phyloP scores from a whole-genome alignment of 768 basidiomycete genomes.

The Paxillus involutus region DNA sequence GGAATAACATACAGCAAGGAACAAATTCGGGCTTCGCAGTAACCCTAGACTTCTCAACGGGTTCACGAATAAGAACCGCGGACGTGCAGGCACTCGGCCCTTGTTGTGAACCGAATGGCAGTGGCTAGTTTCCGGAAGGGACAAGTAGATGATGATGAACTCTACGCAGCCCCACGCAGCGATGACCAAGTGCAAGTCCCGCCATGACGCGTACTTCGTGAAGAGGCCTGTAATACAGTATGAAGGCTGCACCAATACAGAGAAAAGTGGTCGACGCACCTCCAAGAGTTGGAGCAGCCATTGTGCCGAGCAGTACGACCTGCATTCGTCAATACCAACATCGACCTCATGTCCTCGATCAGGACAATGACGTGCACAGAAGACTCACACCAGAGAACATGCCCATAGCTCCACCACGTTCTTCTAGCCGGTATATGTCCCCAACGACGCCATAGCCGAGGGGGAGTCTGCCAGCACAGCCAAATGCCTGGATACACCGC shows the following conservation, averaged over 20 bases:
- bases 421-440: conserved; percentile 59
- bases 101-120: too few relatives aligned
- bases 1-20: conserved; percentile 21
- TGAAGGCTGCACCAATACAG: background rate
- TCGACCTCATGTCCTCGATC: background rate
- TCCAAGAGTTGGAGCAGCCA: conserved; percentile 55
- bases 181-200: conserved; percentile 47
- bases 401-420: conserved; percentile 55
- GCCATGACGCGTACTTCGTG: conserved; percentile 60
- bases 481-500: conserved; percentile 60
- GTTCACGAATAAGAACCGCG: conserved; percentile 17
- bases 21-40: conserved; percentile 30
- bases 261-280: conserved; percentile 28
- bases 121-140: conserved; percentile 61
- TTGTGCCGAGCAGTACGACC: conserved; percentile 52
- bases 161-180: conserved; percentile 37
- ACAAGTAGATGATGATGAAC: conserved; percentile 37
- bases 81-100: too few relatives aligned
- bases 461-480: conserved; percentile 51
- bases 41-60: conserved; percentile 30
- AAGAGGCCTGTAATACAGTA: conserved; percentile 34
- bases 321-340: too few relatives aligned
- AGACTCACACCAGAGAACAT: conserved; percentile 46
- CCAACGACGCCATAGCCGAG: conserved; percentile 57
- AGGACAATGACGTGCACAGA: too few relatives aligned